A percentile compares a stretch with the other conserved stretches of the same genome.
Conservation (phyloP, 2,329 filamentous ascomycete genomes). For the Cordyceps cateniannulata region DNA sequence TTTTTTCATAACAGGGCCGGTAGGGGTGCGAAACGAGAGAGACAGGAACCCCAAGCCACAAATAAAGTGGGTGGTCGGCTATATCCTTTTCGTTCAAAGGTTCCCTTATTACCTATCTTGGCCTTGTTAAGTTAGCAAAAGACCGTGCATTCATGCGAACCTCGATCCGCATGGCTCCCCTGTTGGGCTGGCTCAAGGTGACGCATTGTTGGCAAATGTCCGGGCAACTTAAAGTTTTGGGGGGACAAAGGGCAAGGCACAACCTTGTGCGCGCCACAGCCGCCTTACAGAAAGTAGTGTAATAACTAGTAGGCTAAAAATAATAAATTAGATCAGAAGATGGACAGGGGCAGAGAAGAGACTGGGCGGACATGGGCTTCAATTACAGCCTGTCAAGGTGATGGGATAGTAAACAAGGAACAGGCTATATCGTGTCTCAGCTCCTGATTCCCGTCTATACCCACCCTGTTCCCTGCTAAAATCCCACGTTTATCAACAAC, state of each 20-base stretch:
- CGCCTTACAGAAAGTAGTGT: neutral
- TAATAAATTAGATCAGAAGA: neutral
- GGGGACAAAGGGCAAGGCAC: neutral
- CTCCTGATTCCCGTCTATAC: neutral
- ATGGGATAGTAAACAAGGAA: no score
- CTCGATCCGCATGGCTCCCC: neutral
- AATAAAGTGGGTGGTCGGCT: neutral
- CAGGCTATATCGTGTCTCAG: neutral
- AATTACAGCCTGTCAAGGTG: no score
- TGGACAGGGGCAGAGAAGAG: neutral
- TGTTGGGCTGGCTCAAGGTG: neutral
- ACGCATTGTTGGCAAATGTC: neutral
- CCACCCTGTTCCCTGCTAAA: no score
- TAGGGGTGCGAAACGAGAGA: neutral
- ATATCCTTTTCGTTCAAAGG: no score
- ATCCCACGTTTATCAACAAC: no score
- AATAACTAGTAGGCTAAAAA: neutral
- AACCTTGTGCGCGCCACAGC: neutral
- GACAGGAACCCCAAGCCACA: neutral
- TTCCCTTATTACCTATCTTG: no score
- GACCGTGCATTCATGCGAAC: slow-evolving; percentile 6
- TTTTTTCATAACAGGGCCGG: neutral
- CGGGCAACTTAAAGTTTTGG: neutral
- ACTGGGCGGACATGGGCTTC: no score
- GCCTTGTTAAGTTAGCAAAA: neutral